Conservation (phyloP, 768 basidiomycete genomes). For the Candolleomyces aberdarensis region DNA sequence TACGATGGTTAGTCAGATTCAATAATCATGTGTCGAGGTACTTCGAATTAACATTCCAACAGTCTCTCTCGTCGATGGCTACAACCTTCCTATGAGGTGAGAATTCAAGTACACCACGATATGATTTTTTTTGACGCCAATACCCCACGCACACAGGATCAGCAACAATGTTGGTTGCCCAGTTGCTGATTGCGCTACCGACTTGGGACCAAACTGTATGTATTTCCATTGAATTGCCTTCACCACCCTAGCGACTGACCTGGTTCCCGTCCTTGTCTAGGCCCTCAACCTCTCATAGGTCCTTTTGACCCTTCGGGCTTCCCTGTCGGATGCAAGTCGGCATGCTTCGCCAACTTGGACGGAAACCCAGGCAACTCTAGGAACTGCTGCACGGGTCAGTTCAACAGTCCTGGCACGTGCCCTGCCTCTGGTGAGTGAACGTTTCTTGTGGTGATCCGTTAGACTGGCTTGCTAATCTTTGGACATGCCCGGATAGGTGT, state of each 20-base stretch:
- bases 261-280: slow-evolving; percentile 20
- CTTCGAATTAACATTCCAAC: background rate
- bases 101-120: background rate
- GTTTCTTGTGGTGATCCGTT: slow-evolving; percentile 5
- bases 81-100: slow-evolving; percentile 51
- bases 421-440: slow-evolving; percentile 39
- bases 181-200: slow-evolving; percentile 55
- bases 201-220: slow-evolving; percentile 57
- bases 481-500: too few species aligned
- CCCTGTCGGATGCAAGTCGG: slow-evolving; percentile 59
- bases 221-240: background rate
- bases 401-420: slow-evolving; percentile 52
- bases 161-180: slow-evolving; percentile 53
- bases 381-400: slow-evolving; percentile 62
- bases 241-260: background rate
- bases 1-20: slow-evolving; percentile 48
- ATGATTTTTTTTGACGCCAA: background rate
- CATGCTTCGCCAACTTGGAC: slow-evolving; percentile 45
- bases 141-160: slow-evolving; percentile 26
- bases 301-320: slow-evolving; percentile 50
- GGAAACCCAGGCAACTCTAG: slow-evolving; percentile 51
- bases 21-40: background rate
- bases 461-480: background rate
- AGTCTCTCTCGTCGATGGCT: slow-evolving; percentile 69
- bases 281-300: slow-evolving; percentile 49